Evolutionary conservation across 2,329 filamentous ascomycete species (phyloP), one percentile per base, ranked within the genome.

Genomic region (Escovopsis sp.): DNA sequence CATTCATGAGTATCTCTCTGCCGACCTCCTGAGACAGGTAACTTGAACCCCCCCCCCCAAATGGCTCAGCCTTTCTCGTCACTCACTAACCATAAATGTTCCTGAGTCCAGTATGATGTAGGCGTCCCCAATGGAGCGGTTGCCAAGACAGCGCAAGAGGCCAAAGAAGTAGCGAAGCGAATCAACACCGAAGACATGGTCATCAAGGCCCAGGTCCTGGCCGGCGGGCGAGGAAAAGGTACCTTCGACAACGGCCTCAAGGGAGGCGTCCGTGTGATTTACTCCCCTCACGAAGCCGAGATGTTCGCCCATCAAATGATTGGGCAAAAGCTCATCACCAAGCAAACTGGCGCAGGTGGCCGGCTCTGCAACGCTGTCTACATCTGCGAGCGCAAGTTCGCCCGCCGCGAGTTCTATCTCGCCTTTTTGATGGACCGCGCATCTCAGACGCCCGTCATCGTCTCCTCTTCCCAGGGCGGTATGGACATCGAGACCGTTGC

Each of bases 251-350:
- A 95, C 67, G 91, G 91, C 57, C 81, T 98, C 63, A 98, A 98
- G 76, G 91, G 91, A 58, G 91, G 91, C 71, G 91, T 98, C 55
- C 81, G 91, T 57, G 88, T 98, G 58, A 94, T 98, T 68, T 98
- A 96, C 78, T 96, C 89, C 72, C 85, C 91, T 46, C 88, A 87
- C 56, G 78, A 82, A 74, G 91, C 91, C 60, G 84, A 86, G 74
- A 94, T 96, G 79, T 94, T 98, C 63, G 89, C 91, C 54, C 77
- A 89, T 55, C 88, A 98, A 73, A 98, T 98, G 91, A 96, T 98
- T 67, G 91, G 91, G 61, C 89, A 98, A 72, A 95, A 95, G 70
- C 86, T 98, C 67, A 78, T 98, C 68, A 98, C 91, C 66, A 98
- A 98, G 79, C 91, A 98, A 74, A 98, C 91, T 45, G 91, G 91